Evolutionary conservation across 73 alveolate species (phyloP).

Genomic region (Symbiodinium pilosum): DNA sequence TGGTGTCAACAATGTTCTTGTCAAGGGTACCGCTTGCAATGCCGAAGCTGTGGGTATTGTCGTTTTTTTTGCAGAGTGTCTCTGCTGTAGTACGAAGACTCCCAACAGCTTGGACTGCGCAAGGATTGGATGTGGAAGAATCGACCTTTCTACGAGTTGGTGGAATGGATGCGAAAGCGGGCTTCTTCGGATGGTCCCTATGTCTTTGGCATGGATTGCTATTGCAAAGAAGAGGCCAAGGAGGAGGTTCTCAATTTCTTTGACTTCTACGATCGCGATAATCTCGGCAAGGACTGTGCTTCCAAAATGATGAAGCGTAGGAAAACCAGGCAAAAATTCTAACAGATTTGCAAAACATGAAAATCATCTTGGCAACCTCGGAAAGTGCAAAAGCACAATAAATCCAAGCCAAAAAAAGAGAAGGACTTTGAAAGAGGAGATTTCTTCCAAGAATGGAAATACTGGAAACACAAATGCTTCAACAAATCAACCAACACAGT

Average conservation of each 20-base stretch:
- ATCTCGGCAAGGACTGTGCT: conserved; percentile 52
- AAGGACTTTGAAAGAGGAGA: too few species aligned
- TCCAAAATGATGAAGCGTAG: not conserved
- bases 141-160: conserved; percentile 71
- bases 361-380: too few species aligned
- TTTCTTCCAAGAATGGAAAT: too few species aligned
- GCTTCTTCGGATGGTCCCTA: conserved; percentile 89
- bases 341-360: not conserved
- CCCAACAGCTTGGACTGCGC: not conserved
- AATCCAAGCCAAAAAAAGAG: too few species aligned
- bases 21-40: too few species aligned
- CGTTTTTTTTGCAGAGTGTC: too few species aligned
- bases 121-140: conserved; percentile 91
- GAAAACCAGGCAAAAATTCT: not conserved
- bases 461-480: too few species aligned
- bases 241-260: conserved; percentile 74
- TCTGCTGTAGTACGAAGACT: too few species aligned
- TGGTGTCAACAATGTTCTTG: too few species aligned
- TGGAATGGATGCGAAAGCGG: conserved; percentile 88
- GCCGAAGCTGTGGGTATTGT: too few species aligned
- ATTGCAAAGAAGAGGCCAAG: conserved; percentile 80
- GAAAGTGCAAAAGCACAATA: too few species aligned
- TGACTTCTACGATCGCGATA: conserved; percentile 72
- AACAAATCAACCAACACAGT: too few species aligned
- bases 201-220: conserved; percentile 92